Percentiles rank a stretch among this genome's conserved stretches.
Evolutionary conservation across 495 filamentous ascomycete species (phyloP).

Genomic region (Aspergillus mulundensis): DNA sequence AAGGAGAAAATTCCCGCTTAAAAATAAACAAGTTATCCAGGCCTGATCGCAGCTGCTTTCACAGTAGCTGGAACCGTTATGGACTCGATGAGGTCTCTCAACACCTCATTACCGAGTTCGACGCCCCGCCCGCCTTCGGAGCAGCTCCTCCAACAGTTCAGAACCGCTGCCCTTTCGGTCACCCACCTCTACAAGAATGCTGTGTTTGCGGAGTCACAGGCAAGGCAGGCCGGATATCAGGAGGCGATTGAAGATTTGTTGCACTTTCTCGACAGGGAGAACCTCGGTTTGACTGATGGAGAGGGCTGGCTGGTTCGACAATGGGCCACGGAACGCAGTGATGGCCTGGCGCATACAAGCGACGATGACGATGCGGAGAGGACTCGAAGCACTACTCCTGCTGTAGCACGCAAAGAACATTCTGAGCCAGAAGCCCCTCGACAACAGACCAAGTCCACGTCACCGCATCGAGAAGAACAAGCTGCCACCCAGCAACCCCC

Average conservation of each 20-base stretch:
- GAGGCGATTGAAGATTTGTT: constrained; percentile 90
- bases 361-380: constrained; percentile 70
- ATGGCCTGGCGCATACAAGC: constrained; percentile 61
- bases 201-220: constrained; percentile 66
- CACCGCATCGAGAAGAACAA: constrained; percentile 45
- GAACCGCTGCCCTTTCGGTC: constrained; percentile 85
- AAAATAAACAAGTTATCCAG: constrained; percentile 3
- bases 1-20: neutral
- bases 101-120: constrained; percentile 59
- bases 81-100: constrained; percentile 74
- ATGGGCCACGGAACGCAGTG: constrained; percentile 78
- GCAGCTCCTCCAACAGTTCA: constrained; percentile 84
- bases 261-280: constrained; percentile 74
- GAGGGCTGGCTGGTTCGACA: constrained; percentile 77
- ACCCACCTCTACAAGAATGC: constrained; percentile 95
- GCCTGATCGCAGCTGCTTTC: constrained; percentile 14
- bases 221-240: constrained; percentile 79
- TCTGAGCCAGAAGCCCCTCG: constrained; percentile 30
- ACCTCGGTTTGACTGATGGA: constrained; percentile 70
- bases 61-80: constrained; percentile 35
- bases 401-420: constrained; percentile 50
- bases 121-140: constrained; percentile 57
- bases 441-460: constrained; percentile 34
- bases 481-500: constrained; percentile 28
- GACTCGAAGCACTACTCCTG: constrained; percentile 57